These are phyloP conservation scores for Pezicula radicicola DNA, from an alignment of 2,329 filamentous ascomycete genomes.

Conservation along the genomic window DNA sequence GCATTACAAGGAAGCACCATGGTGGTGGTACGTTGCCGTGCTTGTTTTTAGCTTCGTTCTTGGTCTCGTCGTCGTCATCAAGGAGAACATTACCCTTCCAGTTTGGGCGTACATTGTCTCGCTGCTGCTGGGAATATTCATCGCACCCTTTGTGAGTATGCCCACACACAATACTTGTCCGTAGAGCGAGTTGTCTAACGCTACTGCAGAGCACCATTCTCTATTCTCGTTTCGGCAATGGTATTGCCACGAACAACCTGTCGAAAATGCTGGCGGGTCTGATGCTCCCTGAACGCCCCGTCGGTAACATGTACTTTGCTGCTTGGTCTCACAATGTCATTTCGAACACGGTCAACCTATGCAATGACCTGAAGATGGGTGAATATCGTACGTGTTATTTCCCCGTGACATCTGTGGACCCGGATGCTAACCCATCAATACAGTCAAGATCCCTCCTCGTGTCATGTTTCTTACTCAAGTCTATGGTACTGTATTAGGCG, in stretches of 20 bases:
- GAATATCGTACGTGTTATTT: slow-evolving; percentile 46
- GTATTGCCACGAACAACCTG: slow-evolving; percentile 56
- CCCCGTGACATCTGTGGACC: background rate
- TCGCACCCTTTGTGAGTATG: slow-evolving; percentile 45
- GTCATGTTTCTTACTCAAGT: slow-evolving; percentile 43
- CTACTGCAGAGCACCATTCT: slow-evolving; percentile 43
- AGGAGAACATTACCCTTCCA: slow-evolving; percentile 32
- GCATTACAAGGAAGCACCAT: slow-evolving; percentile 40
- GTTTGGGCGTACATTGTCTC: slow-evolving; percentile 41
- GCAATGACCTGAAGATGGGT: slow-evolving; percentile 54
- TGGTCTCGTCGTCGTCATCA: slow-evolving; percentile 36
- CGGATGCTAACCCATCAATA: slow-evolving; percentile 16
- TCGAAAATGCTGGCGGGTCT: slow-evolving; percentile 50
- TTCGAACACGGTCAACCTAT: slow-evolving; percentile 44
- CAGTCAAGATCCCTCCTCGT: slow-evolving; percentile 46
- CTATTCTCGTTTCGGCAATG: slow-evolving; percentile 51
- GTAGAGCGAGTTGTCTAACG: slow-evolving; percentile 9
- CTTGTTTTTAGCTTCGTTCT: slow-evolving; percentile 31
- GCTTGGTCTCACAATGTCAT: slow-evolving; percentile 58
- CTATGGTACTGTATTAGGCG: slow-evolving; percentile 38
- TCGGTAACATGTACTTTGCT: slow-evolving; percentile 46
- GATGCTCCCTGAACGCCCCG: slow-evolving; percentile 35
- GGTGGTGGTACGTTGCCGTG: slow-evolving; percentile 38
- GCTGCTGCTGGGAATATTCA: slow-evolving; percentile 32
- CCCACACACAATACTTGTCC: background rate